phyloP scores from a whole-genome alignment of 1,139 yeast species.

The Scheffersomyces cryptocercus region DNA sequence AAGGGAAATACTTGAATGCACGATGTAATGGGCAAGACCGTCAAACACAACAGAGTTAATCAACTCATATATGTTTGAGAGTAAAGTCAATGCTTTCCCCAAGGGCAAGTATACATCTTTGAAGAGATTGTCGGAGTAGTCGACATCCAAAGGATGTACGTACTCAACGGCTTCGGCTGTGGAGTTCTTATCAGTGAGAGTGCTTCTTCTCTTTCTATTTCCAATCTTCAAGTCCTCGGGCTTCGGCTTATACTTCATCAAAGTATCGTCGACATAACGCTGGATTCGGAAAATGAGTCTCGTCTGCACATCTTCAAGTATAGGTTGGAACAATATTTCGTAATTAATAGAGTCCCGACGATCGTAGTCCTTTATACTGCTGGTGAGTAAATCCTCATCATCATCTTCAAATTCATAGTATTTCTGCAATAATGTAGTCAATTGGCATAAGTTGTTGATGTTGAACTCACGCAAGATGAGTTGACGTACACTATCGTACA shows the following conservation, averaged over 20 bases:
- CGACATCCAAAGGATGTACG: conserved; percentile 27
- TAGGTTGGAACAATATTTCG: conserved; percentile 67
- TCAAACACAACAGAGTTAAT: conserved; percentile 79
- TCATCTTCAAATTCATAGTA: conserved; percentile 63
- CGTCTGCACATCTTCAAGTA: conserved; percentile 75
- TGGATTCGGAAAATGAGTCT: conserved; percentile 80
- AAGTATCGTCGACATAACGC: conserved; percentile 65
- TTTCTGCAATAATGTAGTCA: conserved; percentile 68
- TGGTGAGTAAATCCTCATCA: conserved; percentile 17
- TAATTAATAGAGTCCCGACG: conserved; percentile 35
- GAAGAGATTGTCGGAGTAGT: conserved; percentile 42
- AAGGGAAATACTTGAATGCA: conserved; percentile 72
- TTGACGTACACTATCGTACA: conserved; percentile 70
- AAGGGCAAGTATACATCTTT: conserved; percentile 73
- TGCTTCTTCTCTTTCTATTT: conserved; percentile 5
- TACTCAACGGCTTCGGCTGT: neutral
- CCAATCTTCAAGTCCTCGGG: conserved; percentile 62
- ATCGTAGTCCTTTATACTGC: conserved; percentile 16
- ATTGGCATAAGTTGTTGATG: conserved; percentile 69
- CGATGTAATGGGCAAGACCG: conserved; percentile 84
- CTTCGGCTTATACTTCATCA: conserved; percentile 65
- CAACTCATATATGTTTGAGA: conserved; percentile 79
- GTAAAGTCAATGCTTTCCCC: conserved; percentile 64
- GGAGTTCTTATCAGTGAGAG: neutral
- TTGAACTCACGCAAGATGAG: conserved; percentile 67